Evolutionary conservation across 2,329 filamentous ascomycete species (phyloP).

Genomic region (Plenodomus lindquistii): DNA sequence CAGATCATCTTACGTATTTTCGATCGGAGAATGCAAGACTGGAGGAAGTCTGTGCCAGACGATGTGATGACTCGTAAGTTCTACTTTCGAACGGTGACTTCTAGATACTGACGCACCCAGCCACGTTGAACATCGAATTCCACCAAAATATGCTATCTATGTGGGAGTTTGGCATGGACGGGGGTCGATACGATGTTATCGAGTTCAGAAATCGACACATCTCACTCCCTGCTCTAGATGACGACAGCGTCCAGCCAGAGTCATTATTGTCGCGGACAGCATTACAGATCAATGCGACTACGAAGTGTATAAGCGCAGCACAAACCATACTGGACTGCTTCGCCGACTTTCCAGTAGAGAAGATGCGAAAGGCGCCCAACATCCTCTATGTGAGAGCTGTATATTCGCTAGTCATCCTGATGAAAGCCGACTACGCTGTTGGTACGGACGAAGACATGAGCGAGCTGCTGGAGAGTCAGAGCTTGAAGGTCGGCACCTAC

Average conservation of each 20-base stretch:
- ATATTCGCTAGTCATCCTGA: conserved; percentile 36
- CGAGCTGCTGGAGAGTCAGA: conserved; percentile 37
- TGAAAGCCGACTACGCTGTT: conserved; percentile 43
- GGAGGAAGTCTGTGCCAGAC: conserved; percentile 35
- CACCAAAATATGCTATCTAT: conserved; percentile 41
- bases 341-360: conserved; percentile 19
- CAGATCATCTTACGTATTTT: conserved; percentile 43
- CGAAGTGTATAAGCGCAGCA: conserved; percentile 38
- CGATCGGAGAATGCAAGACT: conserved; percentile 42
- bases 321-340: conserved; percentile 40
- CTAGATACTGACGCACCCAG: conserved; percentile 2
- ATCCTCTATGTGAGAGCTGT: conserved; percentile 37
- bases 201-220: conserved; percentile 40
- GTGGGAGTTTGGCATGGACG: conserved; percentile 46
- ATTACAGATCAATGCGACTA: conserved; percentile 42
- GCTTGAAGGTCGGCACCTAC: conserved; percentile 38
- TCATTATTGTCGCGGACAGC: conserved; percentile 36
- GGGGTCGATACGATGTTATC: conserved; percentile 41
- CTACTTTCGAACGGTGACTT: not conserved
- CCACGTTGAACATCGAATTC: conserved; percentile 33
- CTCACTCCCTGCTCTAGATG: conserved; percentile 39
- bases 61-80: conserved; percentile 36
- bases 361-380: conserved; percentile 32
- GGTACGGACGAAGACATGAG: conserved; percentile 39
- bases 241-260: conserved; percentile 39